Conservation (phyloP, 305 asterid genomes). For the Fraxinus paxiana region DNA sequence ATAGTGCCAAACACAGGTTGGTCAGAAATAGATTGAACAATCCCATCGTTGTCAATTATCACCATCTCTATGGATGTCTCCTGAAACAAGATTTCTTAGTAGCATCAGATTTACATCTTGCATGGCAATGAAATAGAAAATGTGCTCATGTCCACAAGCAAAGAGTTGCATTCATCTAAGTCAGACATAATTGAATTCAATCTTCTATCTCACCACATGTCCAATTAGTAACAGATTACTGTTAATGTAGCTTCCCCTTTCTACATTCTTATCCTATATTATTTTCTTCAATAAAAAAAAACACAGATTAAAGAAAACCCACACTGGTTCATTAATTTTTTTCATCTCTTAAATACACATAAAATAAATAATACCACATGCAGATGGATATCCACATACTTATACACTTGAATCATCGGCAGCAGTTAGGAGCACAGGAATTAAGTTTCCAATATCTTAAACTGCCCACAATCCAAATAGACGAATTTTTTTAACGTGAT, state of each 20-base stretch:
- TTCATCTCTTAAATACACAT: neutral
- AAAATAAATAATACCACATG: neutral
- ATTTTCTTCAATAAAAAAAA: neutral
- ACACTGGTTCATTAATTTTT: neutral
- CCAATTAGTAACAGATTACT: neutral
- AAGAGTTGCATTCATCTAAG: neutral
- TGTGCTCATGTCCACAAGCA: conserved; percentile 10
- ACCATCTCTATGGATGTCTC: conserved; percentile 88
- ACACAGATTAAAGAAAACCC: neutral
- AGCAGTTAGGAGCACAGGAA: neutral
- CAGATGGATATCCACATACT: neutral
- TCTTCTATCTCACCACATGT: neutral
- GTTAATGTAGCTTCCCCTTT: conserved; percentile 1
- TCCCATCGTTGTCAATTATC: conserved; percentile 72
- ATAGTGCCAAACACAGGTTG: conserved; percentile 91
- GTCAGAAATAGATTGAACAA: conserved; percentile 73
- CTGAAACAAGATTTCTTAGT: conserved; percentile 43
- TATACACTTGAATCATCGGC: neutral
- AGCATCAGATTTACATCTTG: conserved; percentile 2
- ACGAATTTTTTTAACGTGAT: neutral
- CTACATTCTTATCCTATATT: neutral
- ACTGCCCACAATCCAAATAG: neutral
- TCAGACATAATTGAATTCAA: neutral
- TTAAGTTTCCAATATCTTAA: neutral
- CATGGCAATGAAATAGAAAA: neutral